Evolutionary conservation across 495 filamentous ascomycete species (phyloP).

Genomic region (Talaromyces stipitatus): DNA sequence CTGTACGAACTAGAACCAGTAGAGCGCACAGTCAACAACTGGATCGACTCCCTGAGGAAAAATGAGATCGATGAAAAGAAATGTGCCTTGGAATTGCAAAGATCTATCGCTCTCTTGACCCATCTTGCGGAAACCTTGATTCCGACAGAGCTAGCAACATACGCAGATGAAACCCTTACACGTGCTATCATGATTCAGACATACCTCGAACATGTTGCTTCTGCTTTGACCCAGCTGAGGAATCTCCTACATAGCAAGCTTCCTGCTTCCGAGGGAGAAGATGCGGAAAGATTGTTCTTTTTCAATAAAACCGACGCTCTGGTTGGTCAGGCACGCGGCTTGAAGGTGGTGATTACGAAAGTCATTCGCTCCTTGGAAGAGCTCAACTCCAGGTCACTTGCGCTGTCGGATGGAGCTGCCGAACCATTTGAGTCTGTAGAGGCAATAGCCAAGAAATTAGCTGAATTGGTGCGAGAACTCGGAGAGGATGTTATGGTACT

Average conservation of each 20-base stretch:
- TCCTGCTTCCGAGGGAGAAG: slow-evolving; percentile 29
- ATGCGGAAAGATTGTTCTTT: slow-evolving; percentile 58
- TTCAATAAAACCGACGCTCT: slow-evolving; percentile 63
- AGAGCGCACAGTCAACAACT: slow-evolving; percentile 79
- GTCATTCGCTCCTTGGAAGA: slow-evolving; percentile 71
- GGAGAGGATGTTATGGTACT: slow-evolving; percentile 57
- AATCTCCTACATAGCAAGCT: slow-evolving; percentile 58
- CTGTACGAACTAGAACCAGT: slow-evolving; percentile 89
- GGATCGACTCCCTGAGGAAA: slow-evolving; percentile 73
- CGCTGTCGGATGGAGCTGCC: slow-evolving; percentile 51
- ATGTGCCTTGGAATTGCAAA: slow-evolving; percentile 69
- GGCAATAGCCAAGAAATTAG: slow-evolving; percentile 54
- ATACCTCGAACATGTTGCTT: slow-evolving; percentile 70
- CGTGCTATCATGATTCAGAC: slow-evolving; percentile 69
- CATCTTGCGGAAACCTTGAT: slow-evolving; percentile 81
- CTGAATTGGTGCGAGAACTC: slow-evolving; percentile 55
- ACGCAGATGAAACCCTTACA: slow-evolving; percentile 74
- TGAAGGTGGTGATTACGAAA: slow-evolving; percentile 80
- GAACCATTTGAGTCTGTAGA: slow-evolving; percentile 55
- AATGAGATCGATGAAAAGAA: slow-evolving; percentile 84
- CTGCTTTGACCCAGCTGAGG: slow-evolving; percentile 55
- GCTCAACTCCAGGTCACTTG: slow-evolving; percentile 66
- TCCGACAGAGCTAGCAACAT: slow-evolving; percentile 60
- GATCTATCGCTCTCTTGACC: slow-evolving; percentile 71
- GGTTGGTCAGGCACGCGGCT: slow-evolving; percentile 66